A percentile compares a stretch with the other conserved stretches of the same genome.
These are phyloP conservation scores for Leccinum subfulvum DNA, from an alignment of 1,284 basidiomycete genomes.

Conservation along the genomic window DNA sequence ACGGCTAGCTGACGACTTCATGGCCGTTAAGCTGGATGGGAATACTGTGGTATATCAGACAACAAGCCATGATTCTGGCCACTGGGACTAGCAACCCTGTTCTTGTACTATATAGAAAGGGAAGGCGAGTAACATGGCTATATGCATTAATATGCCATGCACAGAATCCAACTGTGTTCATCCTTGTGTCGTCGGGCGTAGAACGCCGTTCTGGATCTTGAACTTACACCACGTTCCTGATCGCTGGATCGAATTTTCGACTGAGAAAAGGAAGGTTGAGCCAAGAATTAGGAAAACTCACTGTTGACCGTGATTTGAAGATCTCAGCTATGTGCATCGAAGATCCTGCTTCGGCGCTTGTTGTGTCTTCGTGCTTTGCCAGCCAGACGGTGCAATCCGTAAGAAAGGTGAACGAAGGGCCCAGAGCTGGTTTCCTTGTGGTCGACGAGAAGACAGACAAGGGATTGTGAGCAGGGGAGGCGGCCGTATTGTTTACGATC, in stretches of 20 bases:
- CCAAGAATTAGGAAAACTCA: constrained; percentile 29
- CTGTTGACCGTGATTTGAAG: constrained; percentile 46
- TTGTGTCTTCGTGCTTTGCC: constrained; percentile 21
- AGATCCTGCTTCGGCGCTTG: constrained; percentile 16
- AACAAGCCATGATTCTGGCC: rapidly evolving
- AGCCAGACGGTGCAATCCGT: constrained; percentile 74
- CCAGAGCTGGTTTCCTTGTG: constrained; percentile 65
- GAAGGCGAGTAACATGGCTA: neutral
- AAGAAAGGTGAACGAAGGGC: constrained; percentile 70
- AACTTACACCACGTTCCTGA: constrained; percentile 40
- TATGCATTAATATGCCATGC: neutral
- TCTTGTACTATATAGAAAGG: neutral
- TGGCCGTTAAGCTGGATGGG: neutral
- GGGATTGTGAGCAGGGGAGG: constrained; percentile 35
- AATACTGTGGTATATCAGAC: neutral
- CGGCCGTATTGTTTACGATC: constrained; percentile 48
- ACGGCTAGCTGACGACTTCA: neutral
- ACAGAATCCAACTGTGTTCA: neutral
- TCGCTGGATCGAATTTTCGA: constrained; percentile 28
- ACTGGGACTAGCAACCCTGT: neutral
- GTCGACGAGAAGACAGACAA: constrained; percentile 40
- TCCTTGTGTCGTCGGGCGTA: constrained; percentile 16
- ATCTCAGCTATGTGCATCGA: constrained; percentile 38
- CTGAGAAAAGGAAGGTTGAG: neutral
- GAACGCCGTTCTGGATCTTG: constrained; percentile 27